A percentile compares a stretch with the other conserved stretches of the same genome.
Conservation (phyloP, 805 yeast genomes). For the Saccharomycopsis fodiens region DNA sequence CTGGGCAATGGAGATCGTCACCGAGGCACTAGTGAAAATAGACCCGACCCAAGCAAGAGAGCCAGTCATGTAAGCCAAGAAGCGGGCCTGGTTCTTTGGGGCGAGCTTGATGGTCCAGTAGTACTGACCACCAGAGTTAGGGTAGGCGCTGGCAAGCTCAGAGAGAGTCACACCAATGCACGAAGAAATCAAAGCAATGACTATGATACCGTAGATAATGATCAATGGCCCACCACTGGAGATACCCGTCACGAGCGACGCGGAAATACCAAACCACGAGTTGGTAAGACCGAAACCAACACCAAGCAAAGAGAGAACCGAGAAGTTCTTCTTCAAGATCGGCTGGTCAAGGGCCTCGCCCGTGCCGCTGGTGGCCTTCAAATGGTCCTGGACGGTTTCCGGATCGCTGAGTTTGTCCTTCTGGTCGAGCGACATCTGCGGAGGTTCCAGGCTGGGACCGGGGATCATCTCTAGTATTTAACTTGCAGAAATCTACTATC, state of each 20-base stretch:
- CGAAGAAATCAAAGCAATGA: slow-evolving; percentile 39
- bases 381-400: slow-evolving; percentile 11
- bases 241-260: slow-evolving; percentile 47
- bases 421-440: neutral
- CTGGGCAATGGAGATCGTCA: slow-evolving; percentile 45
- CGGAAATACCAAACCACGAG: slow-evolving; percentile 56
- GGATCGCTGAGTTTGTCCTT: neutral
- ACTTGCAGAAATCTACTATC: too few species aligned
- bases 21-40: slow-evolving; percentile 54
- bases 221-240: slow-evolving; percentile 52
- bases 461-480: too few species aligned
- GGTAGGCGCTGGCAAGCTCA: slow-evolving; percentile 47
- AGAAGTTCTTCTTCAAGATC: slow-evolving; percentile 32
- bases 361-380: neutral
- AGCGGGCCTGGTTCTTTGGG: slow-evolving; percentile 35
- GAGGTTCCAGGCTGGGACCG: too few species aligned
- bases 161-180: slow-evolving; percentile 44
- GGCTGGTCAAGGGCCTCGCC: slow-evolving; percentile 21
- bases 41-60: slow-evolving; percentile 56
- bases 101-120: slow-evolving; percentile 52
- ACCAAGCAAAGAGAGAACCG: slow-evolving; percentile 43
- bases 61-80: slow-evolving; percentile 54
- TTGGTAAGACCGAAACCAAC: slow-evolving; percentile 55
- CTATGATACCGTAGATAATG: slow-evolving; percentile 48
- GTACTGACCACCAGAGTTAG: slow-evolving; percentile 53